A percentile compares a stretch with the other conserved stretches of the same genome.
Evolutionary conservation across 73 alveolate species (phyloP).

Genomic region (Breviolum minutum): DNA sequence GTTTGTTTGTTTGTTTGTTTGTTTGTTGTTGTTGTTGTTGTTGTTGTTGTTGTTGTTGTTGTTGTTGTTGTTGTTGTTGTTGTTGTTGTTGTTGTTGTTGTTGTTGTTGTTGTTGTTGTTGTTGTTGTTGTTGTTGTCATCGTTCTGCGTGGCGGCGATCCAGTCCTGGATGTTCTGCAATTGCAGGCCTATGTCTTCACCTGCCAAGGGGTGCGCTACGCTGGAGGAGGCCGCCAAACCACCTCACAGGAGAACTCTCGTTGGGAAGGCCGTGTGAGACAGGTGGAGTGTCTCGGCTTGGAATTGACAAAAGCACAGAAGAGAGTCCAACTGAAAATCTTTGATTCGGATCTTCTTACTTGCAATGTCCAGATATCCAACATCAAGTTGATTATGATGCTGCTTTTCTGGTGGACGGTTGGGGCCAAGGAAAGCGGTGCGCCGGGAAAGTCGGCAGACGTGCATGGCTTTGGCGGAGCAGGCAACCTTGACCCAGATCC

Average conservation of each 20-base stretch:
- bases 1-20: neutral
- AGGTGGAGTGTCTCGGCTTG: constrained; percentile 53
- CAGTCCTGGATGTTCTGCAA: neutral
- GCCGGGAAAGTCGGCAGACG: constrained; percentile 81
- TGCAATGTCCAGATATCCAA: too few species aligned
- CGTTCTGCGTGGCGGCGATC: neutral
- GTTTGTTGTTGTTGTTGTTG: neutral
- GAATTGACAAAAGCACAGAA: neutral
- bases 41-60: neutral
- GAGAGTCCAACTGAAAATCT: too few species aligned
- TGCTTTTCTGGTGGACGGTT: neutral
- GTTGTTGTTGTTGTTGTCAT: neutral
- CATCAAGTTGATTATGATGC: neutral
- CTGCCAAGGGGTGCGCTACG: constrained; percentile 89
- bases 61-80: too few species aligned
- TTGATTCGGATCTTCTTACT: too few species aligned
- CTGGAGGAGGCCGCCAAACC: constrained; percentile 79
- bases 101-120: too few species aligned
- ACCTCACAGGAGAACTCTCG: constrained; percentile 65
- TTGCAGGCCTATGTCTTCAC: constrained; percentile 88
- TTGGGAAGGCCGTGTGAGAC: constrained; percentile 93
- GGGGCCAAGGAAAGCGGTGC: constrained; percentile 45
- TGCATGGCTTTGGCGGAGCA: constrained; percentile 57
- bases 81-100: too few species aligned
- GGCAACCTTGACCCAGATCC: neutral